Evolutionary conservation across 495 filamentous ascomycete species (phyloP), one percentile per base, ranked within the genome.

Genomic region (Parmelia sp.): DNA sequence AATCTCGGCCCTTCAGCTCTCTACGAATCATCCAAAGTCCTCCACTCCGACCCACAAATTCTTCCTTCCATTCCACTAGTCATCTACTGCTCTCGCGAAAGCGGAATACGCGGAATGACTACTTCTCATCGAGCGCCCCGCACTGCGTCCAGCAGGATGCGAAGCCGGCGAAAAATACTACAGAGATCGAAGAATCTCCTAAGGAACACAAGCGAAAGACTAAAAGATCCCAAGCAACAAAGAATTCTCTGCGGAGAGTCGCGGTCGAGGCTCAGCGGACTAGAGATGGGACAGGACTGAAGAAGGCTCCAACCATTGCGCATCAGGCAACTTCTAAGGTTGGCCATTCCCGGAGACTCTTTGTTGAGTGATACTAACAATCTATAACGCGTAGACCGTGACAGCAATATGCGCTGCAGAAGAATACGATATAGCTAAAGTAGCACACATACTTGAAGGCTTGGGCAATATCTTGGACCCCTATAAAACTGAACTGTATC

Each of bases 381-480:
- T 59, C 47, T 3, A 70, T n/a, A 71, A 51, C 60, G 61, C 75
- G 3, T 45, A 88, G 76, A 83, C 79, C 61, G 86, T 96, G 45
- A 90, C 85, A 36, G 92, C 92, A 4, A 88, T 91, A 69, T 92
- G 90, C 68, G 86, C 90, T 4, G 90, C 92, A 27, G 91, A 96
- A 72, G 86, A 89, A 70, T 96, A 94, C 75, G 81, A 94, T 69
- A 89, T 96, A 76, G 79, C 83, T 67, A 76, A 79, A 60, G 89
- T 90, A 6, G 81, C 84, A 60, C 83, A 86, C 23, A 86, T 94
- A 19, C 71, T 96, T 12, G 79, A 84, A 62, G 80, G 84, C 58
- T 84, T 88, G 74, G 90, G 88, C 57, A 93, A 82, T 68, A 77
- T 82, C 49, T 76, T 80, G 10, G 86, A 89, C 69, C 86, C 86